phyloP scores from a whole-genome alignment of 176 grass and related monocot genomes.

The Musa acuminata region DNA sequence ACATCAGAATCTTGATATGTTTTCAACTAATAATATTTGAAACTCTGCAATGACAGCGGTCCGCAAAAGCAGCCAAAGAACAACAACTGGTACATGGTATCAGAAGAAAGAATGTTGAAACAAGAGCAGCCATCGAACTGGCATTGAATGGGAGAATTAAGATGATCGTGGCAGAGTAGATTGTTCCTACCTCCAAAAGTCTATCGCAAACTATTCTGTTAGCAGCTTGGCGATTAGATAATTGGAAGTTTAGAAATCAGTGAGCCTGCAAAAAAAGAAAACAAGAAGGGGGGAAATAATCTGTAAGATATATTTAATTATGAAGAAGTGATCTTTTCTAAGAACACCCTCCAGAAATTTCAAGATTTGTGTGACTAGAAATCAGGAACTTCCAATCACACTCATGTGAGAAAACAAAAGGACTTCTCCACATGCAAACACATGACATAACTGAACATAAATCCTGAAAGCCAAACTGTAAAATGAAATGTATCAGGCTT shows the following conservation, averaged over 20 bases:
- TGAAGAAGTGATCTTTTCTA: too few relatives aligned
- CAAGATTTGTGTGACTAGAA: too few relatives aligned
- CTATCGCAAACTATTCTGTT: background rate
- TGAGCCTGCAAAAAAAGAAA: background rate
- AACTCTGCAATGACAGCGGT: background rate
- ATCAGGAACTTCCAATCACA: too few relatives aligned
- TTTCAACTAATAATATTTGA: background rate
- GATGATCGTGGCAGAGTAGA: background rate
- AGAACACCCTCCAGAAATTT: too few relatives aligned
- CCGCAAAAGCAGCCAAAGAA: background rate
- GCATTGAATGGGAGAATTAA: background rate
- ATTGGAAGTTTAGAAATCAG: background rate
- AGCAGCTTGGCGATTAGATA: background rate
- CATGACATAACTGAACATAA: background rate
- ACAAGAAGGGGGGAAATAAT: too few relatives aligned
- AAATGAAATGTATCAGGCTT: background rate
- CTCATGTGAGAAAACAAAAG: background rate
- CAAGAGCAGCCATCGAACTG: background rate
- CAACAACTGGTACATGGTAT: background rate
- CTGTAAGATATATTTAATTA: too few relatives aligned
- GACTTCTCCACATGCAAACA: background rate
- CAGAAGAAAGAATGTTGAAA: background rate
- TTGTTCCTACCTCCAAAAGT: background rate
- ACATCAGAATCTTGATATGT: background rate
- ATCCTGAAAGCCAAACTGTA: too few relatives aligned